These are phyloP conservation scores for Monilinia vaccinii-corymbosi DNA, from an alignment of 2,329 filamentous ascomycete genomes.

Conservation along the genomic window DNA sequence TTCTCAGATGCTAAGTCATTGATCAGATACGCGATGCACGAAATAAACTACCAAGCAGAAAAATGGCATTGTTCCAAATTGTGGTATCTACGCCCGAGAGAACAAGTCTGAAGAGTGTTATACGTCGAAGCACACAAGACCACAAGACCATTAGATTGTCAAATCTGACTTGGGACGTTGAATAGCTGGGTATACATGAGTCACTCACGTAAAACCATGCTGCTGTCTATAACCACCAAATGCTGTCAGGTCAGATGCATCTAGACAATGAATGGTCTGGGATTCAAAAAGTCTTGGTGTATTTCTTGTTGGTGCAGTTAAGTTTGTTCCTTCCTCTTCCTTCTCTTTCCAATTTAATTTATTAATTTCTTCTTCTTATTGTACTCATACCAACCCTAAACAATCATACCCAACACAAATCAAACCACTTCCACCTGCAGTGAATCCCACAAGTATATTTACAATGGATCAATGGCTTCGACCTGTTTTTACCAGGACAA, in stretches of 20 bases:
- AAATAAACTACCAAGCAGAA: too few relatives aligned
- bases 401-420: neutral
- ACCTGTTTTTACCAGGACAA: conserved; percentile 21
- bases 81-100: too few relatives aligned
- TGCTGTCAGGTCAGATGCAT: too few relatives aligned
- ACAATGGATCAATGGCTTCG: conserved; percentile 26
- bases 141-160: too few relatives aligned
- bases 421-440: neutral
- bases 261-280: neutral
- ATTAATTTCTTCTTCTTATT: neutral
- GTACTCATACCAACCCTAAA: neutral
- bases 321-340: conserved; percentile 1
- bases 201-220: neutral
- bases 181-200: neutral
- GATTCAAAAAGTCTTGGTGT: neutral
- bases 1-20: neutral
- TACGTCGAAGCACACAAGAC: too few relatives aligned
- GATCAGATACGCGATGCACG: neutral
- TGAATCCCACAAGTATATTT: neutral
- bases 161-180: too few relatives aligned
- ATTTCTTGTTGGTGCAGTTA: neutral
- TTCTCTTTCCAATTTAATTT: neutral
- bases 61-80: too few relatives aligned
- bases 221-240: neutral
- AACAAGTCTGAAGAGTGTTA: too few relatives aligned